Base-by-base conservation (phyloP, 352 stramenopile species). In the Globisporangium solare region DNA sequence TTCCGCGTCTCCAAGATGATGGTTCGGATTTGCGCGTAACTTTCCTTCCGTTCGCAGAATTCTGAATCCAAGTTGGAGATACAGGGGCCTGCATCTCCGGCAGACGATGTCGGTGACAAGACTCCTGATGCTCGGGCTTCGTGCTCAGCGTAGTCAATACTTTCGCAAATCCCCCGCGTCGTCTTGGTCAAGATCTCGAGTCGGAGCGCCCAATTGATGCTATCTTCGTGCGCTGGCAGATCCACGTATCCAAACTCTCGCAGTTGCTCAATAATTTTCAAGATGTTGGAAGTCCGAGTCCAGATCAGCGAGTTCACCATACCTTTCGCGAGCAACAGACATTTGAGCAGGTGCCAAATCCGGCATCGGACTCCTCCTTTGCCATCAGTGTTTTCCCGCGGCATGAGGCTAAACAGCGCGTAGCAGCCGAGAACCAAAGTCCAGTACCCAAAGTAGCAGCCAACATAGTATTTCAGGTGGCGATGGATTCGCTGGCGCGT, bases 381-480 rank as follows among this genome's bases (percentile, higher is more conserved):
- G 1, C 65, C 65, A 15, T 62, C 60, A 0, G 22, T 51, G n/a
- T 61, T 54, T n/a, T 47, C 18, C 49, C 68, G 63, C 22, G 81
- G 78, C 6, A 89, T 56, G 37, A 93, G 46, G 42, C 66, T 86
- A 56, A 91, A 93, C 0, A 86, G 57, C 1, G 70, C 78, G 53
- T 91, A 93, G 21, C 69, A 86, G 3, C 76, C 69, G 0, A 93
- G 56, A 11, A 93, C 83, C 15, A 89, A 56, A 1, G 83, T 93
- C 83, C 83, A 93, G 63, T 90, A 93, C 22, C 81, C 79, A 50
- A 93, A 89, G 62, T 91, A 93, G 60, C 79, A 91, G 14, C 80
- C 83, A n/a, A 93, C 83, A 47, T 93, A 93, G 66, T 93, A 93
- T 64, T 93, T 93, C 31, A 93, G 71, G 48, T 93, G 80, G 2